Evolutionary conservation across 164 flowering plant genomes (phyloP), one percentile per base, ranked within the genome.

Genomic region (Taxillus chinensis): DNA sequence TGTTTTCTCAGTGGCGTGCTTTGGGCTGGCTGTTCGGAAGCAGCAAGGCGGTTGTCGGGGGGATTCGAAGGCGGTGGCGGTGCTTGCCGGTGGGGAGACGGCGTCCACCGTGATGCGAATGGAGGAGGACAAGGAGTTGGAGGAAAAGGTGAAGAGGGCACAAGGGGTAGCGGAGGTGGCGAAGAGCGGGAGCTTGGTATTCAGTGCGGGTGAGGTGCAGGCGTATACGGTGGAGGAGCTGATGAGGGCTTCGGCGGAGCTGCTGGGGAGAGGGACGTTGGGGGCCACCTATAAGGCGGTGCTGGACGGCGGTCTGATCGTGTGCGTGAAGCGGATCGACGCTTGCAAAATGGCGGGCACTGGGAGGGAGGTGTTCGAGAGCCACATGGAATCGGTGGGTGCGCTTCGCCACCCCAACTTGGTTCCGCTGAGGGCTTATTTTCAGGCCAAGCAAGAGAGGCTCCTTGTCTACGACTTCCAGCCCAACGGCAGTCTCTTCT

Each of bases 241-340:
- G 72, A 88, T 93, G 97, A 79, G 82, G 62, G 97, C 88, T 3
- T 88, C 95, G 0, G 98, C 97, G 7, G 97, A 92, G 83, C 61
- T 93, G 75, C 74, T 93, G 15, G 98, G 98, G 8, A 77, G 84
- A 65, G 98, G 98, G 9, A 74, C 82, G 0, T 67, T 88, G 53
- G 98, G 96, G 66, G 83, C 87, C 0, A 86, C 97, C 0, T 93
- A 93, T 75, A 93, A 93, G 76, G 97, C 98, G 10, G 88, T 93
- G 61, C 62, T 93, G 49, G 96, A 93, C 41, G 83, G 73, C 73
- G 82, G 85, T 57, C 61, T 87, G 80, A 83, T 85, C 53, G 86
- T 90, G 27, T 72, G 77, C 41, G 98, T 93, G 62, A 93, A 93
- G 80, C 66, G 98, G 62, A 70, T 93, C 16, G 95, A 89, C 60